A percentile compares a stretch with the other conserved stretches of the same genome.
Evolutionary conservation across 768 basidiomycete species (phyloP).

Genomic region (Pholiota conissans): DNA sequence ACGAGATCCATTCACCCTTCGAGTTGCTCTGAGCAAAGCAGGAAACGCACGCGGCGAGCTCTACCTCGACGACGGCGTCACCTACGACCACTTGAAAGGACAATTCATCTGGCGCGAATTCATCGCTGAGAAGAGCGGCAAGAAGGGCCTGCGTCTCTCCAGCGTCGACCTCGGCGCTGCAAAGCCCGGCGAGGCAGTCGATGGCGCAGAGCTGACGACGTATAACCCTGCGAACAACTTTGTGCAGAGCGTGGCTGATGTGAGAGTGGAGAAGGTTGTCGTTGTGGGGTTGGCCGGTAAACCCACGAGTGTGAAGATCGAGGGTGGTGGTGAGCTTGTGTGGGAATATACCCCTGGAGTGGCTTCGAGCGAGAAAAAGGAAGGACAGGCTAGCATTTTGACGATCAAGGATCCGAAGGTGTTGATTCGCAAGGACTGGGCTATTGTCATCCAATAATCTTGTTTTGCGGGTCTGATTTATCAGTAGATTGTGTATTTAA

Average conservation of each 20-base stretch:
- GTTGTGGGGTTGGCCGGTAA: conserved; percentile 67
- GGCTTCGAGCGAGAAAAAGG: conserved; percentile 54
- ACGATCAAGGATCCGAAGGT: conserved; percentile 76
- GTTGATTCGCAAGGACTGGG: conserved; percentile 63
- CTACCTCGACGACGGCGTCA: conserved; percentile 93
- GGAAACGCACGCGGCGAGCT: conserved; percentile 75
- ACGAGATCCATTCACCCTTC: conserved; percentile 89
- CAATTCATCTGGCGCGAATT: conserved; percentile 85
- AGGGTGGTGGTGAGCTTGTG: conserved; percentile 50
- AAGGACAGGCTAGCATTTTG: conserved; percentile 67
- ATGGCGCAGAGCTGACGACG: conserved; percentile 44
- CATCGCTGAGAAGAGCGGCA: conserved; percentile 46
- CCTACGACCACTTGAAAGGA: conserved; percentile 73
- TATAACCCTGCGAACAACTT: conserved; percentile 67
- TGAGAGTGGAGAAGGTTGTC: conserved; percentile 82
- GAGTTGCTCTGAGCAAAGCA: conserved; percentile 70
- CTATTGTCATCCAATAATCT: conserved; percentile 37
- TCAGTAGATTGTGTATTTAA: conserved; percentile 1
- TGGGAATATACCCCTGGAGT: conserved; percentile 71
- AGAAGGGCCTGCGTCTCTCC: conserved; percentile 43
- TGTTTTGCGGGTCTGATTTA: neutral
- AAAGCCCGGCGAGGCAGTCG: conserved; percentile 47
- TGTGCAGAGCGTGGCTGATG: conserved; percentile 61
- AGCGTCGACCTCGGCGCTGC: conserved; percentile 55
- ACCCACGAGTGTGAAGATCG: conserved; percentile 61